Evolutionary conservation across 148 eudicot species (phyloP), one percentile per base, ranked within the genome.

Genomic region (Chenopodium formosanum): DNA sequence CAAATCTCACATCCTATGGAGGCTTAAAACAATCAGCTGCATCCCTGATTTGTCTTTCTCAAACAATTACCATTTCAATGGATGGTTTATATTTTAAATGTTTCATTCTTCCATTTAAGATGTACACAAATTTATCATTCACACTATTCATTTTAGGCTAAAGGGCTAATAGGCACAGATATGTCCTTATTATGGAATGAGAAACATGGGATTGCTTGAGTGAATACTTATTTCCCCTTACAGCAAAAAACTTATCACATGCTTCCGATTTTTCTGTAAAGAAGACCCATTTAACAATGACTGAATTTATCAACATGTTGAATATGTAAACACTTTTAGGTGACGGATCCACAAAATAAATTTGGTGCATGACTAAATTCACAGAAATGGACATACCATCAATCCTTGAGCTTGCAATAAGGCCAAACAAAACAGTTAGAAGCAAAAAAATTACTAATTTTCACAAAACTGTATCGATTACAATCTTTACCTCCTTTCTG

Each of bases 401-500:
- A 50, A 16, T 53, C 23, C 29, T 50, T 52, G 74, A 50, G 22
- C 79, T 75, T 23, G 27, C 40, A 44, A 37, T n/a, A 69, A 66
- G 23, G 50, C 4, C 64, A 32, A 81, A n/a, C 60, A 31, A 53
- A 50, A 74, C n/a, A 70, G 34, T 34, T 53, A 9, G 40, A 60
- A 48, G 25, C 22, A 40, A 32, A 69, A 69, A 16, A 23, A 50
- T 40, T 32, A 40, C 79, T 64, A 65, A 67, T 2, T 27, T 65
- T 77, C 19, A 47, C 65, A 58, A 58, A 32, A 19, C 27, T 66
- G 52, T 64, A 77, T 62, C 75, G 53, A 12, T 50, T 73, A 53
- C 74, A 82, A 37, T 29, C 56, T 76, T 88, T 90, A 91, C 98
- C 98, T 89, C 97, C 97, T 89, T 92, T 94, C 77, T 90, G 89